A percentile compares a stretch with the other conserved stretches of the same genome.
Evolutionary conservation across 768 basidiomycete genomes (phyloP).

Genomic region (Suillus spraguei): DNA sequence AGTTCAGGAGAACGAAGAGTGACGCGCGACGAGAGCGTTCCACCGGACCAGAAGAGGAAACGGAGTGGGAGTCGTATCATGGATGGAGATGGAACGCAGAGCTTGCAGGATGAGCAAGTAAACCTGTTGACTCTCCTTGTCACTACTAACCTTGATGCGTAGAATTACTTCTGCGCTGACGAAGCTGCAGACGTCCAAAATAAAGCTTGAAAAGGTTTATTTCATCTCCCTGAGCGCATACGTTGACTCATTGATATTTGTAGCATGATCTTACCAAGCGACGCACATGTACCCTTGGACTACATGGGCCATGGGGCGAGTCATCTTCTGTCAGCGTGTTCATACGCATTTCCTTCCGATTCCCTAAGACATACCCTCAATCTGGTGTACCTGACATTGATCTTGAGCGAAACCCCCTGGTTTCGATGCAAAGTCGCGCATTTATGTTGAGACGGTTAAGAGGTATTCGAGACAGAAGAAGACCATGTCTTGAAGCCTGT

Average conservation of each 20-base stretch:
- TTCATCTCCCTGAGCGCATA: background rate
- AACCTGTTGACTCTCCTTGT: background rate
- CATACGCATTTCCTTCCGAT: slow-evolving; percentile 86
- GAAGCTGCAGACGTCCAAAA: slow-evolving; percentile 64
- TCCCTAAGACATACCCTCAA: slow-evolving; percentile 82
- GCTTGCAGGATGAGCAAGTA: slow-evolving; percentile 74
- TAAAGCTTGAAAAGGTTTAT: slow-evolving; percentile 83
- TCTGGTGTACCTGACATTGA: slow-evolving; percentile 74
- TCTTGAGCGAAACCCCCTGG: slow-evolving; percentile 80
- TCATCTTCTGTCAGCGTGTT: slow-evolving; percentile 66
- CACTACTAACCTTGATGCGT: slow-evolving; percentile 9
- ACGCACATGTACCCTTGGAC: slow-evolving; percentile 81
- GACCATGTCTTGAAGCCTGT: slow-evolving; percentile 86
- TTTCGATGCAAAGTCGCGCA: slow-evolving; percentile 75
- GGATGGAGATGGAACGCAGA: slow-evolving; percentile 42
- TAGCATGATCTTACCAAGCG: slow-evolving; percentile 72
- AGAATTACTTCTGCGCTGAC: slow-evolving; percentile 77
- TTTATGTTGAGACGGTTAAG: slow-evolving; percentile 79
- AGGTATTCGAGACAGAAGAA: slow-evolving; percentile 65
- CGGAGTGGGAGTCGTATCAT: slow-evolving; percentile 49
- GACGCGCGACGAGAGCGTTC: slow-evolving; percentile 7
- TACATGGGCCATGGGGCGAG: slow-evolving; percentile 93
- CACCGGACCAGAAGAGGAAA: slow-evolving; percentile 32
- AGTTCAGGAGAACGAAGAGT: slow-evolving; percentile 36
- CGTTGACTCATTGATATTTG: slow-evolving; percentile 12